Conservation (phyloP, 2,329 filamentous ascomycete species). For the Fusarium begoniae region DNA sequence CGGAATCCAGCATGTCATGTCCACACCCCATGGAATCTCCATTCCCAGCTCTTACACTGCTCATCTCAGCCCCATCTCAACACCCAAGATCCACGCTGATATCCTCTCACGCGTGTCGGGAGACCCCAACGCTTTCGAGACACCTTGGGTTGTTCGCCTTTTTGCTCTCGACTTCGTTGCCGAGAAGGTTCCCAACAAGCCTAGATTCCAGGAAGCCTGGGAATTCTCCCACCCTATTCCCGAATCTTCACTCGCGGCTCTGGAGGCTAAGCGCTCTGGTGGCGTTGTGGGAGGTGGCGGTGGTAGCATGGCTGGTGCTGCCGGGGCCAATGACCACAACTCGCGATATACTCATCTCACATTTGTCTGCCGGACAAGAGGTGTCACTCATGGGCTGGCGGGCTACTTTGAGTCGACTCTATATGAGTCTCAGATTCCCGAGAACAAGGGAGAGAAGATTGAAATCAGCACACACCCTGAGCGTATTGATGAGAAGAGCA, state of each 20-base stretch:
- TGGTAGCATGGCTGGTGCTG: slow-evolving; percentile 77
- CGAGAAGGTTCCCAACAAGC: slow-evolving; percentile 65
- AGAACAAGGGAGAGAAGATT: slow-evolving; percentile 61
- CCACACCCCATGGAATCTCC: slow-evolving; percentile 82
- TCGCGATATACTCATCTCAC: slow-evolving; percentile 78
- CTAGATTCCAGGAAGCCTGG: slow-evolving; percentile 80
- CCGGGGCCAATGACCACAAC: slow-evolving; percentile 92
- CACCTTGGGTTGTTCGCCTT: slow-evolving; percentile 93
- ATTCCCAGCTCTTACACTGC: slow-evolving; percentile 95
- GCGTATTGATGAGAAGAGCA: slow-evolving; percentile 90
- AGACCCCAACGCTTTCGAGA: slow-evolving; percentile 82
- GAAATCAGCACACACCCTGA: slow-evolving; percentile 94
- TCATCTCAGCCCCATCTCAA: slow-evolving; percentile 89
- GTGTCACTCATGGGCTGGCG: slow-evolving; percentile 88
- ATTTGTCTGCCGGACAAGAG: slow-evolving; percentile 81
- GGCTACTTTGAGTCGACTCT: slow-evolving; percentile 98
- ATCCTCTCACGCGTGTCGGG: slow-evolving; percentile 69
- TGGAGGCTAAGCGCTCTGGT: slow-evolving; percentile 68
- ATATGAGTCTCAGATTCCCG: slow-evolving; percentile 66
- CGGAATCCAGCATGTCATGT: slow-evolving; percentile 91
- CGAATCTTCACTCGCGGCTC: slow-evolving; percentile 61
- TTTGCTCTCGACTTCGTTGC: slow-evolving; percentile 90
- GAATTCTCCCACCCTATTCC: slow-evolving; percentile 82
- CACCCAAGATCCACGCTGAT: slow-evolving; percentile 86
- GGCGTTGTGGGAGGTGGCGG: slow-evolving; percentile 72